phyloP scores from a whole-genome alignment of 2,329 filamentous ascomycete species.

The Exophiala alcalophila region DNA sequence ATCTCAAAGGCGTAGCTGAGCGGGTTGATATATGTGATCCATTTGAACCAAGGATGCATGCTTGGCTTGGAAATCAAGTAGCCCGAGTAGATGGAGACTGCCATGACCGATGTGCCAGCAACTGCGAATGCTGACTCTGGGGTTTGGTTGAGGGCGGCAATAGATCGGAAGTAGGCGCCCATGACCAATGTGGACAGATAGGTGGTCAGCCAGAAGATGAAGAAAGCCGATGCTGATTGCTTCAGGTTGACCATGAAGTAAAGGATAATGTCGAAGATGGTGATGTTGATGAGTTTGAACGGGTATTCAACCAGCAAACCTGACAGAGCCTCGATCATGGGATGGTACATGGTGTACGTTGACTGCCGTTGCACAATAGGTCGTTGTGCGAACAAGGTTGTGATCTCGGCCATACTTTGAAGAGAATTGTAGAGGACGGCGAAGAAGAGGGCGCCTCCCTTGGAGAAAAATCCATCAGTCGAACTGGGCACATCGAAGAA shows the following conservation, averaged over 20 bases:
- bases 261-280: constrained; percentile 55
- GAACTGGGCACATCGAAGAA: constrained; percentile 62
- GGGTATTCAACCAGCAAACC: constrained; percentile 51
- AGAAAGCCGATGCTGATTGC: constrained; percentile 53
- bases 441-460: constrained; percentile 63
- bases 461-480: constrained; percentile 60
- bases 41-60: constrained; percentile 56
- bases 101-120: constrained; percentile 39
- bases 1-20: constrained; percentile 41
- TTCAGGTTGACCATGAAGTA: constrained; percentile 64
- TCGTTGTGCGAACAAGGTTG: constrained; percentile 79
- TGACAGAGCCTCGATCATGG: constrained; percentile 74
- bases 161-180: constrained; percentile 56
- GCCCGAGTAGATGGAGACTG: constrained; percentile 41
- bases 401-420: constrained; percentile 63
- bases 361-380: constrained; percentile 88
- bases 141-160: constrained; percentile 54
- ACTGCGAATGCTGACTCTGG: constrained; percentile 60
- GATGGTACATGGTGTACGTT: constrained; percentile 84
- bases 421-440: constrained; percentile 61
- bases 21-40: constrained; percentile 57
- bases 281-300: constrained; percentile 59
- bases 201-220: constrained; percentile 58
- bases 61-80: constrained; percentile 46
- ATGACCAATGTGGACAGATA: constrained; percentile 55